Evolutionary conservation across 371 early-diverging fungal genomes (phyloP).

Genomic region (Blakeslea trispora): DNA sequence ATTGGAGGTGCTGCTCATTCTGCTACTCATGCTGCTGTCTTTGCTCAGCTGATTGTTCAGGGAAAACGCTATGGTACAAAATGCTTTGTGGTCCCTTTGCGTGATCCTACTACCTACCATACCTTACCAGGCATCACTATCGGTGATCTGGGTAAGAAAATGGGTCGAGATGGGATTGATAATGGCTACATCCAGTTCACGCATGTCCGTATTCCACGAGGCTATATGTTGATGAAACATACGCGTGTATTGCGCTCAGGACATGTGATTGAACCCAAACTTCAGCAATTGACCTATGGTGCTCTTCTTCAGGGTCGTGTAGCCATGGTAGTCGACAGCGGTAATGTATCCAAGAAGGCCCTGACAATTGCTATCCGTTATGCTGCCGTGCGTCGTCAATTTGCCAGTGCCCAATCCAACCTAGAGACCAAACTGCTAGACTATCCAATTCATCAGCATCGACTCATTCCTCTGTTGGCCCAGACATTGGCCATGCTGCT

Average conservation of each 20-base stretch:
- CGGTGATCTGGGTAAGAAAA: conserved; percentile 75
- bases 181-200: conserved; percentile 89
- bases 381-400: conserved; percentile 90
- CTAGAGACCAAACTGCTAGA: conserved; percentile 88
- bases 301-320: conserved; percentile 88
- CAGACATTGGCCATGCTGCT: conserved; percentile 91
- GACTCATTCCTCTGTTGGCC: conserved; percentile 88
- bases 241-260: conserved; percentile 87
- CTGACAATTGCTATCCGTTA: conserved; percentile 91
- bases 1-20: conserved; percentile 90
- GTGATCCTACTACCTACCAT: conserved; percentile 59
- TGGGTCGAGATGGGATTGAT: conserved; percentile 84
- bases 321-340: conserved; percentile 88
- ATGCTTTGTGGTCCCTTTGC: conserved; percentile 73
- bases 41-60: conserved; percentile 79
- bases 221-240: conserved; percentile 90
- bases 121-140: conserved; percentile 66
- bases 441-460: conserved; percentile 91
- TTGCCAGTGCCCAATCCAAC: conserved; percentile 44
- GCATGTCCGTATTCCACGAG: conserved; percentile 77
- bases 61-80: conserved; percentile 80
- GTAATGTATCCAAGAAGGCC: conserved; percentile 87
- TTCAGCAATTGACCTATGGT: conserved; percentile 76
- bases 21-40: conserved; percentile 81
- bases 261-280: conserved; percentile 67